A percentile compares a stretch with the other conserved stretches of the same genome.
Conservation (phyloP, 2,329 filamentous ascomycete genomes). For the Bipolaris victoriae region DNA sequence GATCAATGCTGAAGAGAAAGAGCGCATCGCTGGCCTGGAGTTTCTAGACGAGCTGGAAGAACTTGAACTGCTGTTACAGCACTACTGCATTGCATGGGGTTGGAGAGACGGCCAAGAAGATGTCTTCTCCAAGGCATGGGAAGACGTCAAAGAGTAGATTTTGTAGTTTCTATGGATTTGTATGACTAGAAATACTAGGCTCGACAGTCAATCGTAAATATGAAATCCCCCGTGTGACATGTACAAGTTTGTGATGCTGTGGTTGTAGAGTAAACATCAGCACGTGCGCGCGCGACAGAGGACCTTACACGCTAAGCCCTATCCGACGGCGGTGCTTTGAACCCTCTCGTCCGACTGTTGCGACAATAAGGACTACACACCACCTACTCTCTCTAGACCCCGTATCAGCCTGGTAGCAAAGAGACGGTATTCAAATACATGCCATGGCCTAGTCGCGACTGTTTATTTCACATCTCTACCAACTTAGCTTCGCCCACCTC, state of each 20-base stretch:
- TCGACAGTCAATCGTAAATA: neutral
- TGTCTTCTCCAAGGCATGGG: slow-evolving; percentile 45
- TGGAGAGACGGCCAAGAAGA: slow-evolving; percentile 64
- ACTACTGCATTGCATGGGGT: slow-evolving; percentile 92
- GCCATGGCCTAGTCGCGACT: slow-evolving; percentile 1
- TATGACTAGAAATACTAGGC: neutral
- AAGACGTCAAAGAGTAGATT: slow-evolving; percentile 28
- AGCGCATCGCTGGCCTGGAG: slow-evolving; percentile 78
- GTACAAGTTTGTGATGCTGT: neutral
- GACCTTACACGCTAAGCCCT: slow-evolving; percentile 21
- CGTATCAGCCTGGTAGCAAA: neutral
- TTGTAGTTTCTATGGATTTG: neutral
- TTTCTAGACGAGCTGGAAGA: slow-evolving; percentile 96
- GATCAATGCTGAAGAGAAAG: slow-evolving; percentile 73
- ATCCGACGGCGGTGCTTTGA: slow-evolving; percentile 19
- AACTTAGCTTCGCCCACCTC: neutral
- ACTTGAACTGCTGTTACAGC: slow-evolving; percentile 82
- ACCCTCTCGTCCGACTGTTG: slow-evolving; percentile 12
- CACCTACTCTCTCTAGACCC: neutral
- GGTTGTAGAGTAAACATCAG: neutral
- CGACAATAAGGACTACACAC: slow-evolving; percentile 13
- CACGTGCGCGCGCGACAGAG: slow-evolving; percentile 13
- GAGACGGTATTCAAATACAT: neutral
- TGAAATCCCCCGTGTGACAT: neutral
- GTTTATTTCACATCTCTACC: neutral